Evolutionary conservation across 1,284 basidiomycete genomes (phyloP), one percentile per base, ranked within the genome.

Genomic region (Ceratobasidium sp.): DNA sequence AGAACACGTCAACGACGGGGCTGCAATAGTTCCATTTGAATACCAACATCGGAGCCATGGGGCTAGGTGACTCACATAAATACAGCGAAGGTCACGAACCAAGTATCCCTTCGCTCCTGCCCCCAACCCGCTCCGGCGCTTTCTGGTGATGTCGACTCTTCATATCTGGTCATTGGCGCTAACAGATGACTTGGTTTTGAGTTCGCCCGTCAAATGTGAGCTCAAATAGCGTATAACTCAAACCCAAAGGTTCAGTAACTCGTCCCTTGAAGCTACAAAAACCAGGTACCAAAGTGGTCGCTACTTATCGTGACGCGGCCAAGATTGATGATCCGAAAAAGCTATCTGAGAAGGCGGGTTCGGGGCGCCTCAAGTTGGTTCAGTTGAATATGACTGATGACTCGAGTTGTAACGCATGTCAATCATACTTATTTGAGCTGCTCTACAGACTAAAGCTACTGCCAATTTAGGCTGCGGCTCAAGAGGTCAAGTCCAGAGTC

Each of bases 251-350:
- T 10, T 31, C 13, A 12, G 2, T 53, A 53, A 29, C 20, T 25
- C 17, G 27, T 3, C 52, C 1, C 20, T 22, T 38, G n/a, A n/a
- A 55, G 53, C 17, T 55, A 2, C 29, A 55, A 38, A 55, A 17
- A 20, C 15, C 29, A 5, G n/a, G 3, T 3, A 22, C 34, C 20
- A 34, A 20, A 35, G 34, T 55, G 17, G 53, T 20, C 20, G 53
- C 31, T 6, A 55, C 31, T 13, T 55, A 55, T 55, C 53, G 53
- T 55, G 53, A 55, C 25, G 32, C 29, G 40, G 20, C 29, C 4
- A 35, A 34, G 15, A 1, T 55, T 10, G 31, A 55, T 1, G 17
- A 34, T 8, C 53, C 40, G 1, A 17, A 35, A 15, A n/a, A 1
- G 3, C 34, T 55, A 20, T 38, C 20, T 1, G 17, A 1, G 7